Evolutionary conservation across 2,329 filamentous ascomycete genomes (phyloP), one percentile per base, ranked within the genome.

Genomic region (Epicoccum sorghinum): DNA sequence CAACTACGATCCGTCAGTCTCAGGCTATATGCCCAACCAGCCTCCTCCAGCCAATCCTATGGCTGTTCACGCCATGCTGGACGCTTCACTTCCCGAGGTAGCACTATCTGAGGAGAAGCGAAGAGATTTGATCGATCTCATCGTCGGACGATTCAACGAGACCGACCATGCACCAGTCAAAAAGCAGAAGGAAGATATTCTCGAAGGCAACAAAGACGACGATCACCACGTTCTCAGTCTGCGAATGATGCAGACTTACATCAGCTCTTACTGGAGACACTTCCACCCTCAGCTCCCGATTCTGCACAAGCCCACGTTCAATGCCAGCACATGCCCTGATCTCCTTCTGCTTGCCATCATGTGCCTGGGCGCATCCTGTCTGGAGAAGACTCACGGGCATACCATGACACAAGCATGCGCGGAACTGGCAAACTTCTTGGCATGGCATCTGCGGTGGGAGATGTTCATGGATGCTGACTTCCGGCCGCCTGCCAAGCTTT

Each of bases 241-340:
- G 66, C 86, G 89, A 66, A 97, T 96, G 91, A 96, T 98, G 89
- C 91, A 97, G 75, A 89, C 88, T 3, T 98, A 97, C 69, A 92
- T 75, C 54, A 70, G 87, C 9, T 96, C 92, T 2, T 99, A 96
- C 74, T 99, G 95, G 95, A 83, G 89, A 47, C 89, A 97, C 73
- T 96, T 97, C 68, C 96, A 95, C 73, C 89, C 93, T 48, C 95
- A 98, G 72, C 82, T 98, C 59, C 95, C 95, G 1, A 96, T 99
- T 55, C 80, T 98, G 42, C 95, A 99, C 75, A 91, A 93, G 69
- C 92, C 95, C 4, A 97, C 93, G 0, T 99, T 98, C 74, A 89
- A 87, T 4, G 89, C 93, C 0, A 91, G 96, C 68, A 89, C 87
- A 58, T 95, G 91, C 23, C 91, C 91, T 0, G 93, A 91, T 62